phyloP scores from a whole-genome alignment of 2,329 filamentous ascomycete genomes.

The Fusarium chlamydosporum region DNA sequence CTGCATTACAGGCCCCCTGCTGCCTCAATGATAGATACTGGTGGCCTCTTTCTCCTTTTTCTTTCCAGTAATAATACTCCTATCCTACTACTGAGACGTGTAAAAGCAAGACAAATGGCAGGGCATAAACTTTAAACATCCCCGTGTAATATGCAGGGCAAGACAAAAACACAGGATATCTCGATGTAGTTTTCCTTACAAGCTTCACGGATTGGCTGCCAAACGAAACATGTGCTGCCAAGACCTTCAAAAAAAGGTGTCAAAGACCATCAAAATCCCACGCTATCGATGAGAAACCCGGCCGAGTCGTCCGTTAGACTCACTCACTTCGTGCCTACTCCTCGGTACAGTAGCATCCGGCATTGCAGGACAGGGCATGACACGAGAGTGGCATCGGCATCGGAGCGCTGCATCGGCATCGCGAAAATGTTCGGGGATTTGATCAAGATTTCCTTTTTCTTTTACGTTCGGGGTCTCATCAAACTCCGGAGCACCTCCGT shows the following conservation, averaged over 20 bases:
- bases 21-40: neutral
- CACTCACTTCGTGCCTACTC: neutral
- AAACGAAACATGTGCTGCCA: slow-evolving; percentile 21
- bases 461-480: neutral
- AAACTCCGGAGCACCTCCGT: slow-evolving; percentile 26
- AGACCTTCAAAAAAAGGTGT: slow-evolving; percentile 11
- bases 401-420: slow-evolving; percentile 28
- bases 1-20: neutral
- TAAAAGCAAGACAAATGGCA: slow-evolving; percentile 23
- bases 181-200: slow-evolving; percentile 30
- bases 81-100: slow-evolving; percentile 3
- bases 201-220: slow-evolving; percentile 19
- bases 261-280: slow-evolving; percentile 3
- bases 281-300: slow-evolving; percentile 3
- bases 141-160: neutral
- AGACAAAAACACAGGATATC: slow-evolving; percentile 3
- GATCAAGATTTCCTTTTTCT: neutral
- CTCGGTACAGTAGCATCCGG: slow-evolving; percentile 6
- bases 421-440: slow-evolving; percentile 2
- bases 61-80: neutral
- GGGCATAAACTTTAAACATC: slow-evolving; percentile 10
- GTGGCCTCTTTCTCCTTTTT: neutral
- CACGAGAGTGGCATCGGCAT: slow-evolving; percentile 22
- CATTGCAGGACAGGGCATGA: slow-evolving; percentile 16
- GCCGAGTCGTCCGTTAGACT: slow-evolving; percentile 9